phyloP scores from a whole-genome alignment of 306 rosid genomes.

The Fragaria vesca region DNA sequence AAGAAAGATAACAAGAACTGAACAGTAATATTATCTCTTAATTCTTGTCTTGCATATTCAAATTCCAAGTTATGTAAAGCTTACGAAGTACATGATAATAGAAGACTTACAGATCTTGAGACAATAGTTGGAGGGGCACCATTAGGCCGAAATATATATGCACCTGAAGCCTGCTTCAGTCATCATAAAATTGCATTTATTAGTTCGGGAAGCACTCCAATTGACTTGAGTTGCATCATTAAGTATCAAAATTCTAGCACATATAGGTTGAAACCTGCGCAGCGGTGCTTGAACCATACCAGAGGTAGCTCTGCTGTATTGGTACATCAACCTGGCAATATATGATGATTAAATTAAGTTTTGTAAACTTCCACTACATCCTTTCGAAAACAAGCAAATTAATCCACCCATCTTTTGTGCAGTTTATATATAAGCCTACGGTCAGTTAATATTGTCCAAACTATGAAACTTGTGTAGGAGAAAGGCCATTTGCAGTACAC shows the following conservation, averaged over 20 bases:
- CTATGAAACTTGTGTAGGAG: background rate
- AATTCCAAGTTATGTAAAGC: background rate
- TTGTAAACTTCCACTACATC: slow-evolving; percentile 12
- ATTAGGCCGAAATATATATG: slow-evolving; percentile 81
- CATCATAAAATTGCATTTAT: background rate
- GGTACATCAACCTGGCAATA: slow-evolving; percentile 72
- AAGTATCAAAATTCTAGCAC: slow-evolving; percentile 13
- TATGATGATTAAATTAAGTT: slow-evolving; percentile 19
- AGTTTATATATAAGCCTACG: background rate
- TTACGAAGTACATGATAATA: background rate
- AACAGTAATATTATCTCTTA: background rate
- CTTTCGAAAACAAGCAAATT: slow-evolving; percentile 19
- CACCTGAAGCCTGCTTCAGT: slow-evolving; percentile 62
- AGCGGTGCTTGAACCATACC: slow-evolving; percentile 59
- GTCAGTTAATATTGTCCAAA: background rate
- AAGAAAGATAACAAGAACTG: background rate
- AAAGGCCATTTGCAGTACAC: background rate
- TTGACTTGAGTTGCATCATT: background rate
- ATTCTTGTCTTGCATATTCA: background rate
- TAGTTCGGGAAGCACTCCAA: slow-evolving; percentile 13
- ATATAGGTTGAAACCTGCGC: slow-evolving; percentile 42
- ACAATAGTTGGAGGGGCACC: slow-evolving; percentile 58
- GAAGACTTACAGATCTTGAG: slow-evolving; percentile 74
- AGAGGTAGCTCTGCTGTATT: slow-evolving; percentile 78
- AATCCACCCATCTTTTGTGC: background rate